phyloP scores from a whole-genome alignment of 768 basidiomycete species.

The Trametes villosa region DNA sequence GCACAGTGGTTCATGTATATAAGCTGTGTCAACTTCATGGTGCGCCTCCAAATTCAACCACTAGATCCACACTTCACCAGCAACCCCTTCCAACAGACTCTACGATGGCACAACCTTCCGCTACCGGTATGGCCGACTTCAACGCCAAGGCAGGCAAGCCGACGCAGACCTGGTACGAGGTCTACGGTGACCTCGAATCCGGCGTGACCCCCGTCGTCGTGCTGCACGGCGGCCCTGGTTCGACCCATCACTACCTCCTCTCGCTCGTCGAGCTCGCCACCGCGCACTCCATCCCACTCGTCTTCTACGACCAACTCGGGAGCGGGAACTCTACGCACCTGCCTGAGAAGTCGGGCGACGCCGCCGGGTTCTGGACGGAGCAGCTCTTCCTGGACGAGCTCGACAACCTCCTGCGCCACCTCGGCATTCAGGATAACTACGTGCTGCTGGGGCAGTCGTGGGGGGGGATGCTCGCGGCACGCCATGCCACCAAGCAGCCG shows the following conservation, averaged over 20 bases:
- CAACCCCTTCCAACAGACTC: too few species aligned
- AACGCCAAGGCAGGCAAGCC: conserved; percentile 24
- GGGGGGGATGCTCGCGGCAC: conserved; percentile 56
- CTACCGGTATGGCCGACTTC: conserved; percentile 20
- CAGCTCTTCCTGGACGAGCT: conserved; percentile 60
- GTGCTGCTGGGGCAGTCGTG: conserved; percentile 59
- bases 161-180: conserved; percentile 50
- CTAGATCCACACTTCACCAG: background rate
- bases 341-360: conserved; percentile 36
- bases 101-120: conserved; percentile 17
- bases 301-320: conserved; percentile 59
- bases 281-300: conserved; percentile 41
- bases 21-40: too few species aligned
- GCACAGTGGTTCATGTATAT: too few species aligned
- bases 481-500: conserved; percentile 47
- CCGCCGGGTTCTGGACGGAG: conserved; percentile 44
- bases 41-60: too few species aligned
- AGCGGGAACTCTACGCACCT: conserved; percentile 50
- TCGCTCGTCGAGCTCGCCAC: conserved; percentile 40
- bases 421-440: conserved; percentile 46
- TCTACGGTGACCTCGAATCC: conserved; percentile 45
- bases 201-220: conserved; percentile 41
- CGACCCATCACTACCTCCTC: conserved; percentile 46
- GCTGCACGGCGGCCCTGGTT: conserved; percentile 54
- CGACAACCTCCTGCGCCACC: conserved; percentile 47